Percentiles rank a stretch among this genome's conserved stretches.
phyloP scores from a whole-genome alignment of 495 filamentous ascomycete genomes.

The Penicillium malachiteum region DNA sequence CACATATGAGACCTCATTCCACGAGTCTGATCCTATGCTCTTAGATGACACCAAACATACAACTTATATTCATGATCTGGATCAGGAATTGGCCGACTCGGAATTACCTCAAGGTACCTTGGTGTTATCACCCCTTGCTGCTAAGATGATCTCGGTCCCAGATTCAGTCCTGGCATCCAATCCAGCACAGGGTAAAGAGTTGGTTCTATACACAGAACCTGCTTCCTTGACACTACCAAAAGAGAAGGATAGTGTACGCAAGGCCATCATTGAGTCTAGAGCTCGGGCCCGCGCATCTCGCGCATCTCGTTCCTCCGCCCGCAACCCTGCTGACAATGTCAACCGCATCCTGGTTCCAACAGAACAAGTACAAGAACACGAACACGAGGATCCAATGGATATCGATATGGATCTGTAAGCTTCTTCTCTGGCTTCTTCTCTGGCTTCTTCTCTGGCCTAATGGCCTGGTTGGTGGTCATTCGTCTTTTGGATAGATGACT shows the following conservation, averaged over 20 bases:
- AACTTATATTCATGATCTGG: slow-evolving; percentile 87
- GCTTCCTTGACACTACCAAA: slow-evolving; percentile 69
- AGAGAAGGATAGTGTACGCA: slow-evolving; percentile 76
- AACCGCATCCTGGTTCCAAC: no score
- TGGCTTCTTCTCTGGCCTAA: no score
- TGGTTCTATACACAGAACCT: slow-evolving; percentile 81
- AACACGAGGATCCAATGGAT: slow-evolving; percentile 5
- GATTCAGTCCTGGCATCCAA: slow-evolving; percentile 54
- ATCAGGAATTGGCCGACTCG: slow-evolving; percentile 74
- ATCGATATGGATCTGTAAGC: slow-evolving; percentile 1
- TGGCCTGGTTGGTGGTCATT: neutral
- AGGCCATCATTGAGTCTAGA: slow-evolving; percentile 80
- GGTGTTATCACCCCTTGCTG: slow-evolving; percentile 79
- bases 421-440: no score
- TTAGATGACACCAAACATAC: slow-evolving; percentile 84
- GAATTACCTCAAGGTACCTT: slow-evolving; percentile 55
- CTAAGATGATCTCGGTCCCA: slow-evolving; percentile 72
- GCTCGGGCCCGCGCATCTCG: slow-evolving; percentile 47
- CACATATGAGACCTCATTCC: slow-evolving; percentile 39
- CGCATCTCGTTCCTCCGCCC: neutral
- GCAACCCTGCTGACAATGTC: no score
- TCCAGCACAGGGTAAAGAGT: slow-evolving; percentile 50
- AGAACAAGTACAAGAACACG: neutral
- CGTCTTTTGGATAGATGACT: neutral
- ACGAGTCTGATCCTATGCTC: slow-evolving; percentile 64